phyloP scores from a whole-genome alignment of 208 protist species.

The Leishmania mexicana region DNA sequence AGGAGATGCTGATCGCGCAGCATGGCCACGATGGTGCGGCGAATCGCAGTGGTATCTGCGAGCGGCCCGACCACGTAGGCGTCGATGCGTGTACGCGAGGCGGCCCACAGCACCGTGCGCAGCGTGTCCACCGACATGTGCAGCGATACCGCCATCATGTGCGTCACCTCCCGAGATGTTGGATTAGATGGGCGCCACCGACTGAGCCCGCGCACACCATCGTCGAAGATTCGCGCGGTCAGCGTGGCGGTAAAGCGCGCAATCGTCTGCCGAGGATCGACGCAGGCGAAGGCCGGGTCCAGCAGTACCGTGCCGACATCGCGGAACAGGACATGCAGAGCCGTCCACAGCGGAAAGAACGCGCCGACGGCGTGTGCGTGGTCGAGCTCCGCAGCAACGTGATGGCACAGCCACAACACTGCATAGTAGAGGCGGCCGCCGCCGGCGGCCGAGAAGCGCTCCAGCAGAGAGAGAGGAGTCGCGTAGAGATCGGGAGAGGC shows the following conservation, averaged over 20 bases:
- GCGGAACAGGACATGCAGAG: constrained; percentile 30
- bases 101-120: constrained; percentile 27
- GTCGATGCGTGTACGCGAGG: constrained; percentile 35
- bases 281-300: constrained; percentile 40
- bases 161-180: constrained; percentile 30
- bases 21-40: constrained; percentile 15
- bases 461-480: constrained; percentile 15
- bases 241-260: constrained; percentile 37
- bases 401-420: constrained; percentile 36
- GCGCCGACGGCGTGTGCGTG: constrained; percentile 3
- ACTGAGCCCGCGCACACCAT: constrained; percentile 38
- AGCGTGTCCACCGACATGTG: constrained; percentile 36
- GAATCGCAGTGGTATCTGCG: constrained; percentile 21
- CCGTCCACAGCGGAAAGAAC: constrained; percentile 34
- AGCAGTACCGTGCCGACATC: constrained; percentile 63
- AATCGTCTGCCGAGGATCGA: constrained; percentile 51
- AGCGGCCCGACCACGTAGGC: constrained; percentile 32
- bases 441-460: constrained; percentile 27
- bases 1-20: constrained; percentile 47
- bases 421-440: constrained; percentile 53
- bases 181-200: constrained; percentile 45
- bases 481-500: constrained; percentile 28
- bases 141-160: constrained; percentile 32
- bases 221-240: constrained; percentile 21
- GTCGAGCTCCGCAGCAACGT: constrained; percentile 8